These are phyloP conservation scores for Microthlaspi erraticum DNA, from an alignment of 345 rosid species.

Conservation along the genomic window DNA sequence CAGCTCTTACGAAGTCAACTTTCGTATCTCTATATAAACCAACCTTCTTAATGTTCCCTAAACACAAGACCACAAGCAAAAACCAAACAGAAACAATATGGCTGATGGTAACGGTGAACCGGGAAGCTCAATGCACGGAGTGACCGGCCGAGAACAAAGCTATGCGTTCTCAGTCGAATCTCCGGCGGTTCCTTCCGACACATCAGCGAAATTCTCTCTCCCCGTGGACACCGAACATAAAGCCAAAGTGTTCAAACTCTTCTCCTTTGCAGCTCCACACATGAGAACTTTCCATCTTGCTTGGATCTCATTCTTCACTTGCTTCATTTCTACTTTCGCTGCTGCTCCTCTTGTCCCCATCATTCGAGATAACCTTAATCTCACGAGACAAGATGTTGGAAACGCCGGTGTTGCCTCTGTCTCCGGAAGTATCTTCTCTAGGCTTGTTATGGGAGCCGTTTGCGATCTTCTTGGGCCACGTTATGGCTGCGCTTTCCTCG, in stretches of 20 bases:
- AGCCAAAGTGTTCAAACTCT: slow-evolving; percentile 71
- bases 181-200: slow-evolving; percentile 63
- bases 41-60: slow-evolving; percentile 14
- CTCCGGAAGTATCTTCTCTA: slow-evolving; percentile 86
- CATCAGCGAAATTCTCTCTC: slow-evolving; percentile 62
- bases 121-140: slow-evolving; percentile 86
- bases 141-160: slow-evolving; percentile 68
- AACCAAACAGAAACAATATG: slow-evolving; percentile 42
- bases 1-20: slow-evolving; percentile 59
- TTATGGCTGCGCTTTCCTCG: slow-evolving; percentile 80
- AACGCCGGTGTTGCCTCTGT: slow-evolving; percentile 95
- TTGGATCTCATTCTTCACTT: slow-evolving; percentile 90
- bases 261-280: slow-evolving; percentile 80
- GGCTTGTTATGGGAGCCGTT: slow-evolving; percentile 91
- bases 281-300: slow-evolving; percentile 93
- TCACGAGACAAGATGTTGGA: slow-evolving; percentile 67
- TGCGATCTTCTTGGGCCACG: slow-evolving; percentile 88
- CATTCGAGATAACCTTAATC: slow-evolving; percentile 80
- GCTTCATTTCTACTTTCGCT: slow-evolving; percentile 88
- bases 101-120: slow-evolving; percentile 59
- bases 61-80: slow-evolving; percentile 31
- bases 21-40: slow-evolving; percentile 48
- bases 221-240: slow-evolving; percentile 92
- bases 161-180: slow-evolving; percentile 70
- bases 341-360: slow-evolving; percentile 93